Conservation (phyloP, 148 eudicot genomes). For the Fallopia convolvulus region DNA sequence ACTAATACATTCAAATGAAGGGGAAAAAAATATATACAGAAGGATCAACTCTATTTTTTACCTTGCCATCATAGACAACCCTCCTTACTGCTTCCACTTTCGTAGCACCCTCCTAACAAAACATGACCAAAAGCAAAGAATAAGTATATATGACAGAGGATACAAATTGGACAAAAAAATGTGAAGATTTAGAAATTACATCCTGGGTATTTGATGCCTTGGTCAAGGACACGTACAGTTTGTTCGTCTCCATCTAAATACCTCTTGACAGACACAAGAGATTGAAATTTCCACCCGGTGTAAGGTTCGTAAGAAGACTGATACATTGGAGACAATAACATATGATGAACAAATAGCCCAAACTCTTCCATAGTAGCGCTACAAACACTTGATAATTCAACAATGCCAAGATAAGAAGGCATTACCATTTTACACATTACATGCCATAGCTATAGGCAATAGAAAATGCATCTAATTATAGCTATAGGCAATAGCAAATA, state of each 20-base stretch:
- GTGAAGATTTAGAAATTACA: not conserved
- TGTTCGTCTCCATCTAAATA: slow-evolving; percentile 6
- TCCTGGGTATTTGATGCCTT: not conserved
- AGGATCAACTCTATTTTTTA: not conserved
- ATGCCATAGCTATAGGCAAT: not conserved
- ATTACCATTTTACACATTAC: not conserved
- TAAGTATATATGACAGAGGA: not conserved
- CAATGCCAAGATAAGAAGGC: not conserved
- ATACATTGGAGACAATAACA: not conserved
- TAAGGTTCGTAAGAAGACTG: not conserved
- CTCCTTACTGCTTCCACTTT: not conserved
- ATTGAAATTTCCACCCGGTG: not conserved
- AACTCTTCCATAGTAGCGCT: not conserved
- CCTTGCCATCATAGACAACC: slow-evolving; percentile 7
- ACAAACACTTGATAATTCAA: not conserved
- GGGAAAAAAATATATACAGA: not conserved
- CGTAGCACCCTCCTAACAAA: slow-evolving; percentile 4
- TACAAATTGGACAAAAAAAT: not conserved
- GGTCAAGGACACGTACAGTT: not conserved
- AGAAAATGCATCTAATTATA: no score
- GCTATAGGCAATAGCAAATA: no score
- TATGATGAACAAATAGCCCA: not conserved
- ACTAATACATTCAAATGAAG: not conserved
- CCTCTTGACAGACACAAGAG: slow-evolving; percentile 9
- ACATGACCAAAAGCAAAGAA: not conserved